Conservation (phyloP, 768 basidiomycete species). For the Termitomyces titanicus region DNA sequence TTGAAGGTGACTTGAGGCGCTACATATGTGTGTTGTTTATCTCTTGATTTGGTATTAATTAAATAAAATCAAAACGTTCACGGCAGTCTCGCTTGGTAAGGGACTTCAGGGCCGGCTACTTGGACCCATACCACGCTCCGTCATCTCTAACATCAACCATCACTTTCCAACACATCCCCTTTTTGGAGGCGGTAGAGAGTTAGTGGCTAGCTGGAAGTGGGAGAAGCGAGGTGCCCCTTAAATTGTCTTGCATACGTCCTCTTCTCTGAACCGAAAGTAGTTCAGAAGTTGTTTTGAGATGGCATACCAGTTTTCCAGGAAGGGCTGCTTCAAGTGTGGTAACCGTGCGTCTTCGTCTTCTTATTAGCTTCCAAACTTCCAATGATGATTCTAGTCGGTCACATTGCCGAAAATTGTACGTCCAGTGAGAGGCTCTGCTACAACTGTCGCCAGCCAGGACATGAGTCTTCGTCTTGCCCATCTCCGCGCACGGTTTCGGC, state of each 20-base stretch:
- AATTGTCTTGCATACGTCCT: background rate
- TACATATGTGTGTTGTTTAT: too few species aligned
- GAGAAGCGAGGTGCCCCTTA: constrained; percentile 58
- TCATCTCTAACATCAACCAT: constrained; percentile 27
- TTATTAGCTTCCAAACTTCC: background rate
- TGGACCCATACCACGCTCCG: constrained; percentile 5
- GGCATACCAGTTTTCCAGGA: constrained; percentile 82
- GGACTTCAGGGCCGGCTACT: constrained; percentile 26
- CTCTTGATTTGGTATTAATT: background rate
- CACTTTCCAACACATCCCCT: constrained; percentile 37
- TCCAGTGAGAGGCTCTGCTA: constrained; percentile 89
- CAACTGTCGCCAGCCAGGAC: constrained; percentile 93
- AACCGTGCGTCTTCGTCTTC: constrained; percentile 57
- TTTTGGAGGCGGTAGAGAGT: constrained; percentile 66
- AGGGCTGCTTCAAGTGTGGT: constrained; percentile 93
- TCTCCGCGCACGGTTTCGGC: constrained; percentile 77
- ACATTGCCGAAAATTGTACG: constrained; percentile 90
- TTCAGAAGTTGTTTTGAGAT: constrained; percentile 49
- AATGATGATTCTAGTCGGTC: constrained; percentile 59
- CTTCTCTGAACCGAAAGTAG: constrained; percentile 11
- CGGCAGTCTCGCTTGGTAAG: constrained; percentile 12
- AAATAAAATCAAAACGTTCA: constrained; percentile 2
- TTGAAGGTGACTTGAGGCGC: background rate
- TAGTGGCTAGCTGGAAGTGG: constrained; percentile 69
- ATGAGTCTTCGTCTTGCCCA: constrained; percentile 86